Conservation (phyloP, 2,329 filamentous ascomycete genomes). For the Nothophoma quercina region DNA sequence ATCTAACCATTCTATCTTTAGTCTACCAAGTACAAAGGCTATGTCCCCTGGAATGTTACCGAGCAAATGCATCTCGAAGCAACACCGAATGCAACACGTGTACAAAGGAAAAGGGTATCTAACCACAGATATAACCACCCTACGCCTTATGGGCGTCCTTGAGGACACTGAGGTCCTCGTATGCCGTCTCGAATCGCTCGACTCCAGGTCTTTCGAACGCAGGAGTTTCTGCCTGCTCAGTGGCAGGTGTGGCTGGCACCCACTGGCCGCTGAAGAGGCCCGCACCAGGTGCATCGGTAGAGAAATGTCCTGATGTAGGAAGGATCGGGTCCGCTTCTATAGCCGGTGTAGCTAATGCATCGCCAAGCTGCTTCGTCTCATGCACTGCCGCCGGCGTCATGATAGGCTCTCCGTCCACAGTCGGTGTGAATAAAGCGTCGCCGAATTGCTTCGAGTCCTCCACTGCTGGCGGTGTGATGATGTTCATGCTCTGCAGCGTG, state of each 20-base stretch:
- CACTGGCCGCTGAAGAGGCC: slow-evolving; percentile 26
- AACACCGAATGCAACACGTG: no score
- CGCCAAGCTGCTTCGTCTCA: slow-evolving; percentile 23
- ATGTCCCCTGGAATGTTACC: neutral
- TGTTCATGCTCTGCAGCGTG: slow-evolving; percentile 60
- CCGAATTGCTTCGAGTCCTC: slow-evolving; percentile 24
- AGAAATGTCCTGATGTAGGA: slow-evolving; percentile 49
- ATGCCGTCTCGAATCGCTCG: slow-evolving; percentile 66
- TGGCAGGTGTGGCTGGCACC: slow-evolving; percentile 7
- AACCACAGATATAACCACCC: neutral
- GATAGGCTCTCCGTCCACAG: slow-evolving; percentile 19
- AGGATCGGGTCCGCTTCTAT: slow-evolving; percentile 15
- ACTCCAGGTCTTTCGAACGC: slow-evolving; percentile 44
- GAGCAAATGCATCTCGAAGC: no score
- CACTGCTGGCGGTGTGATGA: slow-evolving; percentile 29
- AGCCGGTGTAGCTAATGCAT: slow-evolving; percentile 9
- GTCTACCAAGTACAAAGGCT: slow-evolving; percentile 1
- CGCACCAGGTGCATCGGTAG: slow-evolving; percentile 55
- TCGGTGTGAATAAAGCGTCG: neutral
- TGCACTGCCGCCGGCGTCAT: slow-evolving; percentile 27
- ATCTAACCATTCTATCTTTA: slow-evolving; percentile 3
- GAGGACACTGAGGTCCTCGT: slow-evolving; percentile 31
- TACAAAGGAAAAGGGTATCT: slow-evolving; percentile 16
- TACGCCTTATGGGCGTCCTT: slow-evolving; percentile 1
- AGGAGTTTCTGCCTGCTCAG: slow-evolving; percentile 9